Conservation (phyloP, 768 basidiomycete species). For the Trametes cubensis region DNA sequence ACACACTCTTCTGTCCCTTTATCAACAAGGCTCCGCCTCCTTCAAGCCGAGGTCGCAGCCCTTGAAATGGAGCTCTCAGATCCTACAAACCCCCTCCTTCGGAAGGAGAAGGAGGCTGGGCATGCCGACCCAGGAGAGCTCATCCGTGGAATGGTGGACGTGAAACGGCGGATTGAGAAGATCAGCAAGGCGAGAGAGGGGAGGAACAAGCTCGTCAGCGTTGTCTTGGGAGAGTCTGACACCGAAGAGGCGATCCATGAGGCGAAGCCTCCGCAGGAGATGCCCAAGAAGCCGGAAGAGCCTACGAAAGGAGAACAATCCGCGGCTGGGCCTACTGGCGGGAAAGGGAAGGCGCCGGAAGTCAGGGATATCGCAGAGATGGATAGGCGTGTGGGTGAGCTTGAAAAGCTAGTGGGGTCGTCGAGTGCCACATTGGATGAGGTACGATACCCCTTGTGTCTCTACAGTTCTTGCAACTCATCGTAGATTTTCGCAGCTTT, state of each 20-base stretch:
- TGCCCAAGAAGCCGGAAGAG: slow-evolving; percentile 27
- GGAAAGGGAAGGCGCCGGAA: slow-evolving; percentile 29
- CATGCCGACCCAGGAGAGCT: slow-evolving; percentile 74
- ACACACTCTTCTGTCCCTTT: slow-evolving; percentile 38
- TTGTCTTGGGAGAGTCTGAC: slow-evolving; percentile 45
- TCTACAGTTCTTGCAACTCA: background rate
- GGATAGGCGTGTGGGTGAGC: slow-evolving; percentile 79
- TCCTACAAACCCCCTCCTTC: slow-evolving; percentile 70
- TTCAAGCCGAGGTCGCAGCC: slow-evolving; percentile 78
- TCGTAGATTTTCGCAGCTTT: slow-evolving; percentile 44
- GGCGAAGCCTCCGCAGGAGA: background rate
- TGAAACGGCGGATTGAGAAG: slow-evolving; percentile 67
- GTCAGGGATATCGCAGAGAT: slow-evolving; percentile 66
- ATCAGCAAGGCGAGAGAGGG: slow-evolving; percentile 69
- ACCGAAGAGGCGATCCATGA: slow-evolving; percentile 22
- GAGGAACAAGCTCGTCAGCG: slow-evolving; percentile 62
- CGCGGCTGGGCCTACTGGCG: background rate
- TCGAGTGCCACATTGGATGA: slow-evolving; percentile 81
- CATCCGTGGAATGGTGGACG: slow-evolving; percentile 76
- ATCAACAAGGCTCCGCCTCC: slow-evolving; percentile 47
- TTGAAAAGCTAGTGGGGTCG: slow-evolving; percentile 85
- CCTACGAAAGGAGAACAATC: slow-evolving; percentile 18
- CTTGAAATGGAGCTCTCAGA: slow-evolving; percentile 85
- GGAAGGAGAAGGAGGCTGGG: slow-evolving; percentile 59
- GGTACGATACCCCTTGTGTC: slow-evolving; percentile 45